Evolutionary conservation across 768 basidiomycete genomes (phyloP), one percentile per base, ranked within the genome.

Genomic region (Daedalea quercina): DNA sequence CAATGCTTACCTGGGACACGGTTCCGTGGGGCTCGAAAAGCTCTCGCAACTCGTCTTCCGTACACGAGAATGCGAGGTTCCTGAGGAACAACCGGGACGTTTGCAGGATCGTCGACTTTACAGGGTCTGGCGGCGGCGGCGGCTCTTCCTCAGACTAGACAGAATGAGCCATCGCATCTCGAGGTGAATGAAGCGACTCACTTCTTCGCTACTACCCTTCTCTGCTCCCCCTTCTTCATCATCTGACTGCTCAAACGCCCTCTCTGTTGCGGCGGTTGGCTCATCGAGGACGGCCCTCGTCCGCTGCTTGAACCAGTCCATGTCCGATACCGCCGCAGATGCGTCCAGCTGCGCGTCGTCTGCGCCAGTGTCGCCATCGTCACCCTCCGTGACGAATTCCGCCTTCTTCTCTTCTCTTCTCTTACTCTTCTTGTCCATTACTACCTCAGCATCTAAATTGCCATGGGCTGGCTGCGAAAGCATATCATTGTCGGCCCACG

Each of bases 41-140:
- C 12, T 76, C 74, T 2, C 67, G 62, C 0, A 98, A 69, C 47
- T 96, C 93, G 1, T 73, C 67, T 17, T 87, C 79, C 7, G 86
- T 85, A 53, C 88, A 90, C 0, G 85, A 80, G 62, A 93, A 98
- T 0, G 93, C 76, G n/a, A 99, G 69, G 64, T 98, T 99, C n/a
- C 96, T 90, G 4, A 99, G 71, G 63, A 98, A 98, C 1, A 98
- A 72, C 3, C 94, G 81, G 1, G 81, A 77, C 0, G 93, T 94
- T 52, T 78, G 76, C 3, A 85, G 69, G 49, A 95, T 86, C 1
- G 83, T 80, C 24, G 66, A 59, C 54, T 70, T 69, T 1, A 60
- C 58, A 2, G 67, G 58, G 31, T 69, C 59, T 31, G 75, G 72
- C 3, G 50, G 72, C 3, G 50, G 47, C 19, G 49, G 22, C n/a